Evolutionary conservation across 768 basidiomycete genomes (phyloP), one percentile per base, ranked within the genome.

Genomic region (Botryobasidium botryosum): DNA sequence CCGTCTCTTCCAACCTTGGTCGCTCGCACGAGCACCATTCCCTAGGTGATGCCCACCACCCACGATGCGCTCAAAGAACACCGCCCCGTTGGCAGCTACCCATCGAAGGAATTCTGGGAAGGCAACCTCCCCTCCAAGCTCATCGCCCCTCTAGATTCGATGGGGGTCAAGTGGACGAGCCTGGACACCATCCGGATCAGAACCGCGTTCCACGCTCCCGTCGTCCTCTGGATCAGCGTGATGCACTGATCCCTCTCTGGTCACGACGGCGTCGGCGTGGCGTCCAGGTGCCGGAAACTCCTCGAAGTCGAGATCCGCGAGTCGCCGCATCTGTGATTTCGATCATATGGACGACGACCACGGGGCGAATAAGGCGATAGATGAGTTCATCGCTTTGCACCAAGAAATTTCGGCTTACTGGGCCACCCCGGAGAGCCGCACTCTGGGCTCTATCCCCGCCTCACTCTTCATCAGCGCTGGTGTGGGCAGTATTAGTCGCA

Each of bases 1-100:
- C 61, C 58, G 40, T 61, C 62, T 33, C 12, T 27, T 12, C 59
- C 61, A 1, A 21, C 7, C 24, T 46, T 62, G 35, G 49, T 62
- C 24, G 60, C 59, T 49, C 60, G 59, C 45, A 44, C 57, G 12
- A 51, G 53, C 37, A 39, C 41, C 36, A 32, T 39, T 40, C 23
- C 46, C 17, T 63, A 59, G 60, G 37, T 35, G 8, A 18, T n/a
- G 41, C 55, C 59, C 17, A 56, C 50, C 8, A 54, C 52, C 5
- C 57, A 61, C 51, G n/a, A n/a, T n/a, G 41, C 40, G 20, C 44
- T 6, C 23, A 20, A 58, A 49, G 55, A 58, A 52, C 47, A 54
- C 21, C 18, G 26, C 6, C 32, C 52, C 35, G 32, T 62, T 42
- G 55, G 56, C 40, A 20, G 25, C 3, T 62, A 63, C 45, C 25